These are phyloP conservation scores for Penicillium sp. DNA, from an alignment of 2,329 filamentous ascomycete species.

Conservation along the genomic window DNA sequence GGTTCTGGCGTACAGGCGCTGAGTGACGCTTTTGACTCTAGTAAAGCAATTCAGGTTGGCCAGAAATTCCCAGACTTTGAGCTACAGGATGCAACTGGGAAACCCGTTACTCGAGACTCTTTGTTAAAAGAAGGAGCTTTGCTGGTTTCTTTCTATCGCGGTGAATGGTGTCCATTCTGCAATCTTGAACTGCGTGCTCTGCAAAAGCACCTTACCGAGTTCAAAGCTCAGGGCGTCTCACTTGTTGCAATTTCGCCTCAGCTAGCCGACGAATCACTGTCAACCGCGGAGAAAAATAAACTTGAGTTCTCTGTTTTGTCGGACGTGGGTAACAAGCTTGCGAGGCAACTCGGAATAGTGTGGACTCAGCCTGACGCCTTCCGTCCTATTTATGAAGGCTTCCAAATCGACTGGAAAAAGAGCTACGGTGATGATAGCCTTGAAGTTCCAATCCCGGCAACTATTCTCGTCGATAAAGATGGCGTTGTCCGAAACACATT, in stretches of 20 bases:
- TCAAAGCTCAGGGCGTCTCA: conserved; percentile 36
- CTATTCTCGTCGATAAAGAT: conserved; percentile 34
- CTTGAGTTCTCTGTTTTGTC: conserved; percentile 41
- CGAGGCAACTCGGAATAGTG: conserved; percentile 36
- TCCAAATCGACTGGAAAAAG: conserved; percentile 29
- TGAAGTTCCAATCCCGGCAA: conserved; percentile 39
- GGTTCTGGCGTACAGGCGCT: conserved; percentile 2
- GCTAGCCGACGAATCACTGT: conserved; percentile 37
- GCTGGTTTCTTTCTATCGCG: conserved; percentile 47
- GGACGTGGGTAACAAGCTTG: conserved; percentile 35
- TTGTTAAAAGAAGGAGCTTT: conserved; percentile 32
- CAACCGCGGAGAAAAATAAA: conserved; percentile 38
- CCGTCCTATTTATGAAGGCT: conserved; percentile 21
- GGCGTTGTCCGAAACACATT: conserved; percentile 35
- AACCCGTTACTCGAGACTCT: conserved; percentile 27
- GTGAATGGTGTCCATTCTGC: conserved; percentile 47
- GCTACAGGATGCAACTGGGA: conserved; percentile 33
- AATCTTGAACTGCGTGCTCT: conserved; percentile 37
- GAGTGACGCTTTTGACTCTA: conserved; percentile 20
- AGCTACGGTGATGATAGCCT: conserved; percentile 37
- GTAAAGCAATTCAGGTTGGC: conserved; percentile 30
- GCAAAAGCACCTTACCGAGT: conserved; percentile 33
- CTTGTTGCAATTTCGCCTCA: conserved; percentile 44
- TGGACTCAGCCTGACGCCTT: conserved; percentile 29
- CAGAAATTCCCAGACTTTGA: conserved; percentile 32